Base-by-base conservation (phyloP, 169 alveolate genomes). In the Perkinsus marinus region DNA sequence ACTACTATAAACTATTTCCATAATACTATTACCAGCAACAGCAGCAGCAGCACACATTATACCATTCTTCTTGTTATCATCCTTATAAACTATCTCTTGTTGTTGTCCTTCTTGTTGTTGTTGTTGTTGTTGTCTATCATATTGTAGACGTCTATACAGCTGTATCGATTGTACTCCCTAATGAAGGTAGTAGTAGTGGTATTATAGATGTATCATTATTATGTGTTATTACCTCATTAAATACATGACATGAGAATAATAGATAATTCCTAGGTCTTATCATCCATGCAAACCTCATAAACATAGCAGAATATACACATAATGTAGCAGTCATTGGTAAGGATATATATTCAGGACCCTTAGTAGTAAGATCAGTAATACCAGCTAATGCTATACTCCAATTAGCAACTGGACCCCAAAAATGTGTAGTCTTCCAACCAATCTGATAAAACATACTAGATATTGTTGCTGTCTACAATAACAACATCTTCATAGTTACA, bases 381-480 rank as follows among this genome's bases (percentile, higher is more conserved):
- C 39, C 90, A 69, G 98, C 99, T 46, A 97, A 39, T 9, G 97
- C 98, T 92, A 98, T 97, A n/a, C 98, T 99, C 98, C 99, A 97
- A 93, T 98, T 98, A 13, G 98, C 97, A 22, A 97, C 95, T 9
- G 99, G 99, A 0, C 99, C 99, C 99, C 99, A 98, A 92, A 98
- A 97, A 94, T 97, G 98, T 47, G 98, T 93, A 6, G 94, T 93
- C 22, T 57, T 57, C 79, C 79, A 57, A 0, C 79, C 79, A 19
- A 57, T 57, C 79, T 57, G 79, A 57, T 6, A 0, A 2, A 19
- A 19, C 26, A 57, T 57, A 57, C 7, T 6, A 57, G n/a, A n/a
- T n/a, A n/a, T n/a, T n/a, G n/a, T n/a, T n/a, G n/a, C n/a, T n/a
- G n/a, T n/a, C n/a, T n/a, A n/a, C n/a, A n/a, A 57, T 26, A 16